Evolutionary conservation across 2,329 filamentous ascomycete species (phyloP).

Genomic region (Botryotinia calthae): DNA sequence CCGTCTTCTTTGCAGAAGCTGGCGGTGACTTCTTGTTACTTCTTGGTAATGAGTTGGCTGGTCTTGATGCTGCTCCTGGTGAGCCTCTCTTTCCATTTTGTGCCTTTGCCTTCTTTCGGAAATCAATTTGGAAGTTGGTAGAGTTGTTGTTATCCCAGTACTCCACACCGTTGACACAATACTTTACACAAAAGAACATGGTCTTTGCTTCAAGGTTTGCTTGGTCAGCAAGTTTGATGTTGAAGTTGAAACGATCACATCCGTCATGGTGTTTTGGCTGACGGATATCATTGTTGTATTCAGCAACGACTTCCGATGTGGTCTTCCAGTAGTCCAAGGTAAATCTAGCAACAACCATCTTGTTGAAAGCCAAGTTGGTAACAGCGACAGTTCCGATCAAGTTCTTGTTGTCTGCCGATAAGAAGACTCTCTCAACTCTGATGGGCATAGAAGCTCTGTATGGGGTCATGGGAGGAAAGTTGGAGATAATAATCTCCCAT

Average conservation of each 20-base stretch:
- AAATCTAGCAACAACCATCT: slow-evolving; percentile 86
- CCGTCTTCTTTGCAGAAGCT: slow-evolving; percentile 49
- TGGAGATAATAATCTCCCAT: slow-evolving; percentile 83
- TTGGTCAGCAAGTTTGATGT: slow-evolving; percentile 86
- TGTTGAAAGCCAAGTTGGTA: slow-evolving; percentile 86
- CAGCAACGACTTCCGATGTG: slow-evolving; percentile 88
- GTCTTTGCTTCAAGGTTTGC: slow-evolving; percentile 92
- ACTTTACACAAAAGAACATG: slow-evolving; percentile 86
- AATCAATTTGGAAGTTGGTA: slow-evolving; percentile 92
- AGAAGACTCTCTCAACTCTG: slow-evolving; percentile 80
- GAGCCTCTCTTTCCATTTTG: slow-evolving; percentile 56
- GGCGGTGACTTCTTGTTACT: slow-evolving; percentile 58
- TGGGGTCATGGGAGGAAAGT: slow-evolving; percentile 71
- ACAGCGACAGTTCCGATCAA: slow-evolving; percentile 81
- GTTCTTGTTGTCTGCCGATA: slow-evolving; percentile 84
- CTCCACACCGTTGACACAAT: slow-evolving; percentile 78
- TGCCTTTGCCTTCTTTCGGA: slow-evolving; percentile 72
- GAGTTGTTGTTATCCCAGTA: slow-evolving; percentile 92
- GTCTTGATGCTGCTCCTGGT: slow-evolving; percentile 50
- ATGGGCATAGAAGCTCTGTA: slow-evolving; percentile 65
- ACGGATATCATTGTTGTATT: slow-evolving; percentile 77
- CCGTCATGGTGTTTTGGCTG: slow-evolving; percentile 63
- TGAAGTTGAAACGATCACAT: slow-evolving; percentile 89
- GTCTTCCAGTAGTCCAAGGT: slow-evolving; percentile 99
- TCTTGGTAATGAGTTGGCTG: slow-evolving; percentile 58